A percentile compares a stretch with the other conserved stretches of the same genome.
These are phyloP conservation scores for Fomitopsis betulina DNA, from an alignment of 1,284 basidiomycete genomes.

Conservation along the genomic window DNA sequence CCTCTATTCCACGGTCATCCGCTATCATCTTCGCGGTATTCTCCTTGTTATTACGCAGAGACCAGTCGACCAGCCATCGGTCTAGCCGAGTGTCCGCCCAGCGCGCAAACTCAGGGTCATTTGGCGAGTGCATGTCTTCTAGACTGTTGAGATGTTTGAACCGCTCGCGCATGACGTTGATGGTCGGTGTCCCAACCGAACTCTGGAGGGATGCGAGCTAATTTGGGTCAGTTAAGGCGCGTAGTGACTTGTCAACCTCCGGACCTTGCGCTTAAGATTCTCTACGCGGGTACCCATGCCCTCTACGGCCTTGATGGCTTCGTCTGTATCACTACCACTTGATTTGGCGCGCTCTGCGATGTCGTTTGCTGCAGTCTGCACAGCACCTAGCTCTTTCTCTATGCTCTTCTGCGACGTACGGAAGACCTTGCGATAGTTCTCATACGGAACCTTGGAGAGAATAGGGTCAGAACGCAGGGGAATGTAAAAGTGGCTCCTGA, in stretches of 20 bases:
- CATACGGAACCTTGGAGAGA: slow-evolving; percentile 68
- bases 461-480: slow-evolving; percentile 6
- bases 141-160: slow-evolving; percentile 62
- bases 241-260: slow-evolving; percentile 33
- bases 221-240: slow-evolving; percentile 1
- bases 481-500: not conserved
- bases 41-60: slow-evolving; percentile 71
- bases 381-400: slow-evolving; percentile 68
- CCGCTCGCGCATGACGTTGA: slow-evolving; percentile 69
- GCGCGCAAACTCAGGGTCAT: slow-evolving; percentile 55
- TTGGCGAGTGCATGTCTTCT: slow-evolving; percentile 49
- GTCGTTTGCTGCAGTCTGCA: slow-evolving; percentile 54
- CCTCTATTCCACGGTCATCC: slow-evolving; percentile 68
- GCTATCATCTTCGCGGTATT: slow-evolving; percentile 67
- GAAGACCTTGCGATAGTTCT: slow-evolving; percentile 82
- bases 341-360: slow-evolving; percentile 41
- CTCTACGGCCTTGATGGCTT: slow-evolving; percentile 63
- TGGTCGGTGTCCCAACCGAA: slow-evolving; percentile 58
- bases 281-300: slow-evolving; percentile 72
- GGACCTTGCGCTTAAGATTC: slow-evolving; percentile 85
- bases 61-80: slow-evolving; percentile 92
- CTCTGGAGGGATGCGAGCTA: slow-evolving; percentile 71
- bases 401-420: slow-evolving; percentile 75
- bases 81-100: slow-evolving; percentile 83
- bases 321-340: slow-evolving; percentile 39